Conservation (phyloP, 768 basidiomycete species). For the Tephrocybe sp. region DNA sequence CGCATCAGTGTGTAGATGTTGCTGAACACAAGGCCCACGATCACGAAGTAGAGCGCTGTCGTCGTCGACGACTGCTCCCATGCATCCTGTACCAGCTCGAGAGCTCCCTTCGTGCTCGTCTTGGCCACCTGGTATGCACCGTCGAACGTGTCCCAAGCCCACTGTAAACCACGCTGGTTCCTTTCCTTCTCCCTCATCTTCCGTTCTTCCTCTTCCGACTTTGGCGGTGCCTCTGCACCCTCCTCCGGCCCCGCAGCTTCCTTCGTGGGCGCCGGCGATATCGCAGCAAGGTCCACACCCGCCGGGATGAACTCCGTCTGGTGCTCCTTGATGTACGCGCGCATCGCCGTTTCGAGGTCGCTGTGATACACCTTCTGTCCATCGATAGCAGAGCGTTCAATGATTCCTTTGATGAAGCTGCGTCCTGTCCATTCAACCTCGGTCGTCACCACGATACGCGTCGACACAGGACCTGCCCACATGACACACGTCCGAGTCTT, state of each 20-base stretch:
- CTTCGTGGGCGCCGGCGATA: slow-evolving; percentile 45
- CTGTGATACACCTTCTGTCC: slow-evolving; percentile 87
- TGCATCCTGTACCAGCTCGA: slow-evolving; percentile 77
- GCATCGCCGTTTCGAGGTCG: slow-evolving; percentile 84
- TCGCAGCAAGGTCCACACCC: slow-evolving; percentile 62
- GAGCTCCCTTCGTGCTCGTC: slow-evolving; percentile 66
- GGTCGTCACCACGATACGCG: slow-evolving; percentile 82
- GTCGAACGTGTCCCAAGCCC: slow-evolving; percentile 86
- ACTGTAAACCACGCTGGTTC: slow-evolving; percentile 73
- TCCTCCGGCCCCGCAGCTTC: slow-evolving; percentile 18
- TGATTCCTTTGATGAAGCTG: slow-evolving; percentile 96
- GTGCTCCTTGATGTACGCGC: slow-evolving; percentile 86
- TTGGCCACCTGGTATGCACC: slow-evolving; percentile 72
- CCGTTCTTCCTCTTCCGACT: slow-evolving; percentile 34
- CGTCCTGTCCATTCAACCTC: slow-evolving; percentile 96
- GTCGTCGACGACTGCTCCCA: slow-evolving; percentile 78
- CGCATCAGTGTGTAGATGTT: slow-evolving; percentile 68
- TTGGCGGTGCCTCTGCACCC: slow-evolving; percentile 24
- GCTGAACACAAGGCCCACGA: slow-evolving; percentile 69
- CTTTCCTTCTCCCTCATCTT: slow-evolving; percentile 69
- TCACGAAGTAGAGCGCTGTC: slow-evolving; percentile 71
- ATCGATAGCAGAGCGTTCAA: slow-evolving; percentile 87
- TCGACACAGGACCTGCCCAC: slow-evolving; percentile 83
- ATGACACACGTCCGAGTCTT: slow-evolving; percentile 94
- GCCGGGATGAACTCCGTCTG: slow-evolving; percentile 87